phyloP scores from a whole-genome alignment of 164 flowering plant genomes.

The Vitis rupestris region DNA sequence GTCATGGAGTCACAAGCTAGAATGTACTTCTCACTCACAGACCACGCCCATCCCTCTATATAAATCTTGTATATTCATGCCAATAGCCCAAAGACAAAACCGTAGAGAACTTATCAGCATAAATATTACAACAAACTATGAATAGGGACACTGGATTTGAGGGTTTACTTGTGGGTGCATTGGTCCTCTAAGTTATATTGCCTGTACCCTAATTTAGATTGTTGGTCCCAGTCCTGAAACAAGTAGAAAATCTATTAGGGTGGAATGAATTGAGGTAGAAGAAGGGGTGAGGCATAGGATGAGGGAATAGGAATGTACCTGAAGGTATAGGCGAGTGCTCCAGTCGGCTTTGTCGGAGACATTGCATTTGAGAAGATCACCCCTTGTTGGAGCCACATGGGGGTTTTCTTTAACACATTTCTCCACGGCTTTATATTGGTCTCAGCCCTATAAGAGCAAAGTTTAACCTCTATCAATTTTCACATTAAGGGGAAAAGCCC shows the following conservation, averaged over 20 bases:
- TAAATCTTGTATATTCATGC: conserved; percentile 59
- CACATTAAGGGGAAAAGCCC: background rate
- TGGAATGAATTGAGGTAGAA: no score
- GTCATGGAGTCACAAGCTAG: conserved; percentile 63
- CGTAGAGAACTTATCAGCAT: no score
- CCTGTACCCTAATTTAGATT: no score
- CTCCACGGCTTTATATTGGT: conserved; percentile 43
- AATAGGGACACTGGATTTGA: no score
- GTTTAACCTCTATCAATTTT: background rate
- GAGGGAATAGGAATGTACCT: conserved; percentile 16
- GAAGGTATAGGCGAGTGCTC: conserved; percentile 36
- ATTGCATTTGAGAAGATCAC: conserved; percentile 42
- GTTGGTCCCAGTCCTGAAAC: no score
- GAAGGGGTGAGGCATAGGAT: no score
- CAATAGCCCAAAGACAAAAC: no score
- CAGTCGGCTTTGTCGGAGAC: conserved; percentile 29
- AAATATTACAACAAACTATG: no score
- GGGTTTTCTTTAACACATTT: conserved; percentile 35
- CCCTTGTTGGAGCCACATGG: conserved; percentile 25
- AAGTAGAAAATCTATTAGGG: no score
- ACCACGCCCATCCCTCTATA: conserved; percentile 71
- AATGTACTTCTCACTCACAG: conserved; percentile 72
- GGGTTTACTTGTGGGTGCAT: no score
- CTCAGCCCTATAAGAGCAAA: conserved; percentile 32
- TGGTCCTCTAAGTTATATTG: no score